Base-by-base conservation (phyloP, 306 rosid genomes). In the Prunus dulcis region DNA sequence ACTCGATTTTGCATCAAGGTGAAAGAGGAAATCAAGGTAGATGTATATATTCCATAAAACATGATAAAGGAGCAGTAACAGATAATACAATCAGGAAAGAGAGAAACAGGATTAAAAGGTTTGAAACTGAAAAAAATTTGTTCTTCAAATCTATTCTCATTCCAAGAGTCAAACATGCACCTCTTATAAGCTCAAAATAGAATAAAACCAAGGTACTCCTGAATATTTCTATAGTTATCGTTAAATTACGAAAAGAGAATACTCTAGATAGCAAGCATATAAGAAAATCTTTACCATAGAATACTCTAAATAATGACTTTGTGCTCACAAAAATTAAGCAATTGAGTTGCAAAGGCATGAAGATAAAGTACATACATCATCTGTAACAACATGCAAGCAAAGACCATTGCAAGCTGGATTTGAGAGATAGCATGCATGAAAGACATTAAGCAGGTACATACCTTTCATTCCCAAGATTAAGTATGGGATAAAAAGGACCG, bases 391-490 rank as follows among this genome's bases (percentile, higher is more conserved):
- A 76, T 78, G 79, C 64, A 38, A 77, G 65, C 61, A 51, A 30
- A 74, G 65, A 71, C 5, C 14, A 19, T 20, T 9, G 51, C 69
- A 67, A 72, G 28, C 66, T 75, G 58, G 69, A 51, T 56, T 60
- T 57, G 52, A 38, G 22, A 69, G 6, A 49, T 22, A 10, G 12
- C 45, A 17, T 7, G 25, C 3, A 49, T 60, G 62, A 69, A 55
- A 34, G 15, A 75, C 75, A 69, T 51, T 38, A 41, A 69, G 75
- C 17, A 38, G 56, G 69, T 68, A 64, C 87, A 49, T 79, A 90
- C 98, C 97, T 88, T 84, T 87, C 97, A 77, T 93, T 88, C 57
- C 81, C 93, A 73, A 87, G 88, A 74, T 89, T 84, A n/a, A n/a
- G 96, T 84, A 93, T 91, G 12, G 97, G 98, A 93, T 89, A 93